phyloP scores from a whole-genome alignment of 257 asterid species.

The Linderniella brevidens region DNA sequence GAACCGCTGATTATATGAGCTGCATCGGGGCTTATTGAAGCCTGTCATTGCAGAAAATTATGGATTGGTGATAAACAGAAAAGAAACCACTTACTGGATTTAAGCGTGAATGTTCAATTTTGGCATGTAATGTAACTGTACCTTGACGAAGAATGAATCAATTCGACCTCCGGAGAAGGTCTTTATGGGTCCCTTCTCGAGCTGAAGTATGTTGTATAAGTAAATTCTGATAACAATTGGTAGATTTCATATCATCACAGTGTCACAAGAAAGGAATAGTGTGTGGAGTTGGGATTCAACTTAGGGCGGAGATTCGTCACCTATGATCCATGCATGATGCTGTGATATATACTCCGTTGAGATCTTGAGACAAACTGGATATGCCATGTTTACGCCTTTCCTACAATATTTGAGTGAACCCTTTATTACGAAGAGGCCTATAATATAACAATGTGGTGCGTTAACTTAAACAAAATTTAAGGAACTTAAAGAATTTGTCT shows the following conservation, averaged over 20 bases:
- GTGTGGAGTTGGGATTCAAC: too few species aligned
- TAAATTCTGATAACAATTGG: constrained; percentile 44
- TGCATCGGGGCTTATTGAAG: constrained; percentile 82
- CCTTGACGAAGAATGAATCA: constrained; percentile 90
- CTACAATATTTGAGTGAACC: constrained; percentile 14
- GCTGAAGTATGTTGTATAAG: constrained; percentile 67
- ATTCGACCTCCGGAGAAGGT: constrained; percentile 58
- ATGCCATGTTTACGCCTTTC: constrained; percentile 60
- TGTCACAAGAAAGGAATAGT: too few species aligned
- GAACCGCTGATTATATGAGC: constrained; percentile 93
- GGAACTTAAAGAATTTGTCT: too few species aligned
- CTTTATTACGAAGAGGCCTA: too few species aligned
- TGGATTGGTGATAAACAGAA: neutral
- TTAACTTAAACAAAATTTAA: too few species aligned
- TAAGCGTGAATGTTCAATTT: neutral
- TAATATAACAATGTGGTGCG: too few species aligned
- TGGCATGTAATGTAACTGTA: constrained; percentile 3
- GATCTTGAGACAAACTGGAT: constrained; percentile 84
- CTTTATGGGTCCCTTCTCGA: constrained; percentile 58
- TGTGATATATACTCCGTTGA: constrained; percentile 60
- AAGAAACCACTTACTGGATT: neutral
- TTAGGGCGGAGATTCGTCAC: constrained; percentile 15
- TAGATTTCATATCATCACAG: neutral
- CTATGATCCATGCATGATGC: constrained; percentile 97
- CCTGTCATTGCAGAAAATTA: constrained; percentile 29